These are phyloP conservation scores for Saccharomycopsis capsularis DNA, from an alignment of 805 yeast species.

Conservation along the genomic window DNA sequence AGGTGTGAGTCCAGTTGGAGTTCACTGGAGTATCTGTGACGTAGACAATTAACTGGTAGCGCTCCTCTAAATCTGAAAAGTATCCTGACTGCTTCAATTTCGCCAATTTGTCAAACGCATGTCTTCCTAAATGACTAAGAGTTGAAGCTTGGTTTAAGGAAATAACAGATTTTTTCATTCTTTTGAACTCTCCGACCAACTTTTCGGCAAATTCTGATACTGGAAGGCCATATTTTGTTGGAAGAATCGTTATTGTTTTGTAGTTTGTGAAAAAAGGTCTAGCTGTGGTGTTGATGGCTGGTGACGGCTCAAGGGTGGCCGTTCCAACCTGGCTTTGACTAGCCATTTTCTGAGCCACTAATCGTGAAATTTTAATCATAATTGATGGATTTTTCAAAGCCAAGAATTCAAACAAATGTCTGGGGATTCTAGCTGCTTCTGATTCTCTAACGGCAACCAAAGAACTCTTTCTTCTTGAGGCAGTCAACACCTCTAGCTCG, in stretches of 20 bases:
- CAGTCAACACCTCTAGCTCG: slow-evolving; percentile 88
- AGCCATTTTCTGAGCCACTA: slow-evolving; percentile 62
- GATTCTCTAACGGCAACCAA: slow-evolving; percentile 87
- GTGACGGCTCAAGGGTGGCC: slow-evolving; percentile 16
- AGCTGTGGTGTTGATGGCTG: slow-evolving; percentile 21
- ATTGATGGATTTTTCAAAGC: slow-evolving; percentile 82
- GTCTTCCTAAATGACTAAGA: slow-evolving; percentile 73
- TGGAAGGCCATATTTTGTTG: slow-evolving; percentile 76
- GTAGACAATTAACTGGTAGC: slow-evolving; percentile 80
- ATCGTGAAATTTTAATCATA: slow-evolving; percentile 81
- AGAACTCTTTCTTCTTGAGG: slow-evolving; percentile 59
- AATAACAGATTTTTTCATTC: slow-evolving; percentile 65
- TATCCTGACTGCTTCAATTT: slow-evolving; percentile 81
- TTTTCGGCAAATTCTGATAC: slow-evolving; percentile 76
- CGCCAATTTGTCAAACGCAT: slow-evolving; percentile 87
- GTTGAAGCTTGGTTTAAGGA: slow-evolving; percentile 80
- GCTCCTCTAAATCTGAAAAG: slow-evolving; percentile 85
- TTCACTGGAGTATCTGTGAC: slow-evolving; percentile 79
- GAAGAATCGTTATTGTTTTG: slow-evolving; percentile 79
- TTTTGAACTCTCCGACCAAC: slow-evolving; percentile 62
- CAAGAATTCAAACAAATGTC: slow-evolving; percentile 78
- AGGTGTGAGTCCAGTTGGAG: slow-evolving; percentile 86
- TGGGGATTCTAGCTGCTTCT: slow-evolving; percentile 87
- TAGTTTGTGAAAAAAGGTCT: slow-evolving; percentile 34
- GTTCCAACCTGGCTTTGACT: slow-evolving; percentile 12